phyloP scores from a whole-genome alignment of 345 rosid genomes.

The Erodium maritimum region DNA sequence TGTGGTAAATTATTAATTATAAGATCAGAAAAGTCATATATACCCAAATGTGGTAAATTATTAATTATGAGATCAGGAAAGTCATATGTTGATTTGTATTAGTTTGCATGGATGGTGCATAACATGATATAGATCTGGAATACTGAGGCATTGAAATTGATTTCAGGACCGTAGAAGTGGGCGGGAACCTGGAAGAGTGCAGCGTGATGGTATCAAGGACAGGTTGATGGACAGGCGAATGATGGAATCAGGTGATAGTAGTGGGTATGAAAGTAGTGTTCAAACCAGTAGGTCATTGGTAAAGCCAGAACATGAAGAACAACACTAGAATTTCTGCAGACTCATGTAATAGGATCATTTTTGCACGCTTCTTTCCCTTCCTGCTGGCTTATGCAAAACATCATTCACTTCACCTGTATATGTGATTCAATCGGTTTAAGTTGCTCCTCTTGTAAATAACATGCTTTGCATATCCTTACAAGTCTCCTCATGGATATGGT shows the following conservation, averaged over 20 bases:
- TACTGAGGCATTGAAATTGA: background rate
- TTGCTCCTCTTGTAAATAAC: background rate
- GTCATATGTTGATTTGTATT: no score
- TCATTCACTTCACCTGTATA: background rate
- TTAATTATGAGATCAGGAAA: no score
- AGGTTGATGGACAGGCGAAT: constrained; percentile 36
- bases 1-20: no score
- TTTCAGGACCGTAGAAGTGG: constrained; percentile 51
- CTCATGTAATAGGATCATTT: background rate
- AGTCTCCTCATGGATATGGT: background rate
- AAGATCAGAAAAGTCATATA: no score
- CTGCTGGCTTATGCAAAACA: background rate
- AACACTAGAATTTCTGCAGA: background rate
- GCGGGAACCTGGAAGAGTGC: constrained; percentile 32
- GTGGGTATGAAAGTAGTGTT: constrained; percentile 50
- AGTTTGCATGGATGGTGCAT: no score
- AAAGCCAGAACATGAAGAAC: constrained; percentile 33
- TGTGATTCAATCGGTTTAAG: background rate
- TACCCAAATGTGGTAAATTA: background rate
- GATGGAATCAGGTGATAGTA: constrained; percentile 66
- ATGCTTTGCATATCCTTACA: background rate
- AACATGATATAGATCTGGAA: no score
- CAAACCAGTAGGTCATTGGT: constrained; percentile 27
- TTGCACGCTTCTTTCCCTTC: background rate
- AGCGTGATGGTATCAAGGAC: constrained; percentile 19